Evolutionary conservation across 2,329 filamentous ascomycete genomes (phyloP), one percentile per base, ranked within the genome.

Genomic region (Fusarium sp.): DNA sequence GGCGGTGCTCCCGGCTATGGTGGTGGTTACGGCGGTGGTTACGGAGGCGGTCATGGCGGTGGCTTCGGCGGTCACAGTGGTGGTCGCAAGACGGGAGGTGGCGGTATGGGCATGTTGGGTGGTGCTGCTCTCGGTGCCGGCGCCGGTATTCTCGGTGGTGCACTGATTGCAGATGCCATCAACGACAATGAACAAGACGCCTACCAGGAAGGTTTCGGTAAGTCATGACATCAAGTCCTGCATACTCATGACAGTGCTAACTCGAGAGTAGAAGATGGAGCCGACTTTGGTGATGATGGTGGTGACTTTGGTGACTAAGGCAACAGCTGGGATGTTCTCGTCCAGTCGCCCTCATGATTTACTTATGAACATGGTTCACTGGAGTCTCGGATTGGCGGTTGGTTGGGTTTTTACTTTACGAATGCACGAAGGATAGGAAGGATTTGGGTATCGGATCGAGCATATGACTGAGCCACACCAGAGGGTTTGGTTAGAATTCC

Each of bases 101-200:
- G 79, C 46, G 78, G 79, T 18, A 77, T 95, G 81, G 92, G 92
- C n/a, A 84, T 87, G 64, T 87, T 85, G 1, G 93, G 92, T 51
- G 93, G 90, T 56, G 88, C 90, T 8, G 92, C 92, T 20, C 82
- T 97, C 44, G 93, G 93, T 81, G 79, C 92, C 4, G 93, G 93
- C 71, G 93, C 91, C 68, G 93, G 93, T 78, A 76, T 97, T 76
- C 74, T 97, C 1, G 94, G 93, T 72, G 93, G 93, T 60, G 86
- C 88, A 67, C 67, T 97, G 74, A 79, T 97, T 31, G 90, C 85
- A 2, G 84, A 91, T 75, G 89, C 90, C 1, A 83, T 94, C 55
- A 81, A 91, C 61, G 87, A 90, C 65, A 77, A 85, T 50, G 79
- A 91, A 70, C 80, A 90, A 64, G 83, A 87, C 5, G 85, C 86